phyloP scores from a whole-genome alignment of 257 asterid genomes.

The Solanum peruvianum region DNA sequence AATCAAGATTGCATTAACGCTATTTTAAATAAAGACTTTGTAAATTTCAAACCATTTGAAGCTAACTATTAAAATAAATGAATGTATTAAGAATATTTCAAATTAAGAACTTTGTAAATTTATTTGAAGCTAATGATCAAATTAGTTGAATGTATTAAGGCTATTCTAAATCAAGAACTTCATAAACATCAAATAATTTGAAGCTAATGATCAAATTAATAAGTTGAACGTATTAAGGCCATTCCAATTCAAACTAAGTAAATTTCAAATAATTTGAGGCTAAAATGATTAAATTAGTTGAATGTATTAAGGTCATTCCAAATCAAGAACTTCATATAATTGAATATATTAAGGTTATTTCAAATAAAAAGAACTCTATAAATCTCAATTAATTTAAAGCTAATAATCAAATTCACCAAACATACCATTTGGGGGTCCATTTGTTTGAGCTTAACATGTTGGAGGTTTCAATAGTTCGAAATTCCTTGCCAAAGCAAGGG shows the following conservation, averaged over 20 bases:
- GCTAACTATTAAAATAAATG: not conserved
- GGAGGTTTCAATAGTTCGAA: too few relatives aligned
- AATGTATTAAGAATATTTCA: not conserved
- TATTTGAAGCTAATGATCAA: not conserved
- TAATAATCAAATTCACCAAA: too few relatives aligned
- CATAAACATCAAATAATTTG: not conserved
- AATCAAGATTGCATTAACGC: not conserved
- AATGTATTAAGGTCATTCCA: not conserved
- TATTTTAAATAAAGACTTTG: not conserved
- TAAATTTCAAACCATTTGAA: not conserved
- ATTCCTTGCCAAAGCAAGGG: too few relatives aligned
- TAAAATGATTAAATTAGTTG: not conserved
- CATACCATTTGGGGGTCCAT: too few relatives aligned
- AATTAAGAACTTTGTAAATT: not conserved
- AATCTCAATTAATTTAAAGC: too few relatives aligned
- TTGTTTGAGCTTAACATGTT: too few relatives aligned
- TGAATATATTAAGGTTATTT: too few relatives aligned
- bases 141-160: not conserved
- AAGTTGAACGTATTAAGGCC: not conserved
- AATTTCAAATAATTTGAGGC: not conserved
- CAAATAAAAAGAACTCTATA: too few relatives aligned
- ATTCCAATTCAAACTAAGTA: not conserved
- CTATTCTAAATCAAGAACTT: not conserved
- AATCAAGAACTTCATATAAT: not conserved
- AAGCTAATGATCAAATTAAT: not conserved